phyloP scores from a whole-genome alignment of 495 filamentous ascomycete species.

The Trichodelitschia bisporula region DNA sequence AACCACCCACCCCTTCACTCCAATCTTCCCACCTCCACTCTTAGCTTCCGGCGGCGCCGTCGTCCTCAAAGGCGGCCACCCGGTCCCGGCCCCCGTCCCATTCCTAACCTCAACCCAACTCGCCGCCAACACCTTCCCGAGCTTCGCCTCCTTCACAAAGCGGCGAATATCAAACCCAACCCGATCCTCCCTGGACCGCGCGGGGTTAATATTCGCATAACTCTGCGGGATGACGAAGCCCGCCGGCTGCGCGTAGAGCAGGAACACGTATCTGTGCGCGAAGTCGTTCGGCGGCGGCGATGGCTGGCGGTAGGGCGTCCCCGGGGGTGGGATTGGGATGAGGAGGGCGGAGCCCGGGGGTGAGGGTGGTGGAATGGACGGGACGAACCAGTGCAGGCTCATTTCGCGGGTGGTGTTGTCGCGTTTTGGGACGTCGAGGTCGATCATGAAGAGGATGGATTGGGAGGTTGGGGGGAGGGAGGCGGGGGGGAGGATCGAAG shows the following conservation, averaged over 20 bases:
- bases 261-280: conserved; percentile 18
- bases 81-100: too few species aligned
- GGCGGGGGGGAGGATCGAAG: too few species aligned
- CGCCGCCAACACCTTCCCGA: too few species aligned
- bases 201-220: too few species aligned
- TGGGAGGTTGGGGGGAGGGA: too few species aligned
- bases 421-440: conserved; percentile 16
- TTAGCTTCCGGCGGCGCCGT: too few species aligned
- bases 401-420: conserved; percentile 10
- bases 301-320: conserved; percentile 15
- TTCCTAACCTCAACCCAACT: too few species aligned
- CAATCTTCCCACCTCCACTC: too few species aligned
- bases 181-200: conserved; percentile 13
- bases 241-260: conserved; percentile 15
- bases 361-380: conserved; percentile 8
- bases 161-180: conserved; percentile 14
- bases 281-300: conserved; percentile 13
- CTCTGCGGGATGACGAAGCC: conserved; percentile 13
- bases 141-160: conserved; percentile 14
- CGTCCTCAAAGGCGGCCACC: too few species aligned
- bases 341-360: not conserved
- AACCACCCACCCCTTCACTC: too few species aligned
- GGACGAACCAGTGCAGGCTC: conserved; percentile 20
- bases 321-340: not conserved
- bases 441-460: conserved; percentile 17